phyloP scores from a whole-genome alignment of 2,329 filamentous ascomycete species.

The Chalara sp. region DNA sequence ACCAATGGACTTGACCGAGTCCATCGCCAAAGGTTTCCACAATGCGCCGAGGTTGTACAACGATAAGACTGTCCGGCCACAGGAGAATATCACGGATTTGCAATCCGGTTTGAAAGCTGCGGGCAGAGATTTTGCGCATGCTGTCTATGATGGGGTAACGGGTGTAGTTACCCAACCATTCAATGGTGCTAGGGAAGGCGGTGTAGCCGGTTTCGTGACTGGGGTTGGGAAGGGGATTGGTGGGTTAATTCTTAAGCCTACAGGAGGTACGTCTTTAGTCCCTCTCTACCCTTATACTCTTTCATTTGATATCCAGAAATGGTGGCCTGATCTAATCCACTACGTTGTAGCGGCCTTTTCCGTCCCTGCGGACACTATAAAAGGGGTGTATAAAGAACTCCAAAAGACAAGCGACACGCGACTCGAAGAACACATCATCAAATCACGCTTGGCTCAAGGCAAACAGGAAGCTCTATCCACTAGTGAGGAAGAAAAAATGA shows the following conservation, averaged over 20 bases:
- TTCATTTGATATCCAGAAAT: background rate
- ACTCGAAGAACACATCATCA: background rate
- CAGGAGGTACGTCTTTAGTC: conserved; percentile 23
- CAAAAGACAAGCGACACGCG: conserved; percentile 36
- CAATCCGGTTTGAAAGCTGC: conserved; percentile 1
- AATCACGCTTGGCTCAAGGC: background rate
- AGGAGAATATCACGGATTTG: background rate
- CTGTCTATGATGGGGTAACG: conserved; percentile 56
- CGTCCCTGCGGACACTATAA: conserved; percentile 51
- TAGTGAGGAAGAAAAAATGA: background rate
- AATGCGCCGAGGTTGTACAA: conserved; percentile 62
- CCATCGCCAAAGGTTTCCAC: conserved; percentile 58
- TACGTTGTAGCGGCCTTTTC: conserved; percentile 45
- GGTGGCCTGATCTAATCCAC: conserved; percentile 28
- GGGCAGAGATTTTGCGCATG: conserved; percentile 47
- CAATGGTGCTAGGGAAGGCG: conserved; percentile 44
- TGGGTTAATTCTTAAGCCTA: conserved; percentile 56
- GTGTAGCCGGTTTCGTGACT: conserved; percentile 40
- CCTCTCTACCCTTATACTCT: conserved; percentile 16
- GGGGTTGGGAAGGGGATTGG: conserved; percentile 53
- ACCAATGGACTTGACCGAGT: background rate
- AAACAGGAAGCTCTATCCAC: background rate
- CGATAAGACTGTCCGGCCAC: conserved; percentile 46
- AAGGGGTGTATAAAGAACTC: conserved; percentile 59
- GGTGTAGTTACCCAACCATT: conserved; percentile 52